Base-by-base conservation (phyloP, 352 stramenopile species). In the Phytophthora meadii region DNA sequence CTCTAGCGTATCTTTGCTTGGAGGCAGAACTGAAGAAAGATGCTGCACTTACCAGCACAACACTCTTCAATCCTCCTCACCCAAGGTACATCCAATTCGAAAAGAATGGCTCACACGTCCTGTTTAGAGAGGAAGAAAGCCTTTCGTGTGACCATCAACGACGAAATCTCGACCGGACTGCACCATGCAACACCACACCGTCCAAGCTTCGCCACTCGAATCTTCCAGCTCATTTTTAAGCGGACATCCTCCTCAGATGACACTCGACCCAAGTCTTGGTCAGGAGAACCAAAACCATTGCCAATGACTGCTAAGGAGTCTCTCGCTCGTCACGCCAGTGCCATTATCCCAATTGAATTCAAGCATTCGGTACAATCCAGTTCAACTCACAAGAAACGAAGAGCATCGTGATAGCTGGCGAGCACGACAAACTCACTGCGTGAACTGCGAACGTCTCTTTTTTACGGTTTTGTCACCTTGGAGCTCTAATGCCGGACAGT, bases 361-460 rank as follows among this genome's bases (percentile, higher is more conserved):
- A 34, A 22, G 5, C 9, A 50, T 7, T 37, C 44, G 3, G 6
- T 27, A 9, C 14, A 47, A 22, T 49, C 15, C 19, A 19, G 19
- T 19, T 19, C 19, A 19, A 19, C 19, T 19, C 19, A 19, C 19
- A 19, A 19, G 19, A 27, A 15, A 17, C 14, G 36, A 15, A 11
- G 25, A 27, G 6, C 11, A 15, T 6, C 17, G 39, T 4, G 45
- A 19, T 1, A 27, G 47, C 12, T 72, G 68, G 62, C 57, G 68
- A 39, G 24, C 54, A 22, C 51, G 45, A 28, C 68, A 76, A 42
- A 32, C 39, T 10, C 32, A 69, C 11, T 76, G 68, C 39, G 17
- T 55, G 1, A 76, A 76, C 22, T 76, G 68, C 28, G 55, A 54
- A 12, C 28, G 58, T n/a, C 9, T 76, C 7, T 76, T 76, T 52